Conservation (phyloP, 164 flowering plant genomes). For the Hamamelis virginiana region DNA sequence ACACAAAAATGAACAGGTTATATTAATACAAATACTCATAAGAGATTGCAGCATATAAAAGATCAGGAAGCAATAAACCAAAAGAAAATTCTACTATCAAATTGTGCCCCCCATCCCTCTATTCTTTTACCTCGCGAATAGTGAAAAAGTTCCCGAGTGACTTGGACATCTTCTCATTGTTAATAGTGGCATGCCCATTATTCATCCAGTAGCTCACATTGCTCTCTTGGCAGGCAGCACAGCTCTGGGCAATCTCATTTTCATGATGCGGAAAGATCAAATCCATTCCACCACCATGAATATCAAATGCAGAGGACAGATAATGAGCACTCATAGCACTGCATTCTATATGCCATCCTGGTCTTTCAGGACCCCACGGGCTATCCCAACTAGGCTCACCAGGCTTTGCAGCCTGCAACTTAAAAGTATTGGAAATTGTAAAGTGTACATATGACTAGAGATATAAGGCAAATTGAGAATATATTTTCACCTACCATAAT, state of each 20-base stretch:
- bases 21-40: not conserved
- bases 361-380: slow-evolving; percentile 96
- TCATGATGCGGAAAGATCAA: slow-evolving; percentile 95
- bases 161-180: slow-evolving; percentile 85
- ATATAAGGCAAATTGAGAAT: not conserved
- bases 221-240: slow-evolving; percentile 76
- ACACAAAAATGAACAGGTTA: slow-evolving; percentile 13
- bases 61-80: not conserved
- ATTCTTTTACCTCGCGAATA: slow-evolving; percentile 67
- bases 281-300: slow-evolving; percentile 95
- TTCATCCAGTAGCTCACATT: slow-evolving; percentile 75
- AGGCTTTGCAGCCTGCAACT: slow-evolving; percentile 78
- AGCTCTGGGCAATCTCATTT: slow-evolving; percentile 89
- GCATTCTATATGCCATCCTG: slow-evolving; percentile 99
- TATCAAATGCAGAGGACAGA: slow-evolving; percentile 66
- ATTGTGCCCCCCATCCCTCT: not conserved
- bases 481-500: slow-evolving; percentile 69
- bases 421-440: not conserved
- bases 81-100: not conserved
- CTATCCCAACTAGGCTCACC: slow-evolving; percentile 92
- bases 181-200: slow-evolving; percentile 79
- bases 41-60: not conserved
- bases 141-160: slow-evolving; percentile 85
- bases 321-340: slow-evolving; percentile 97
- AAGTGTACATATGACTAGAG: not conserved